Base-by-base conservation (phyloP, 2,329 filamentous ascomycete species). In the Penicillium sp. region DNA sequence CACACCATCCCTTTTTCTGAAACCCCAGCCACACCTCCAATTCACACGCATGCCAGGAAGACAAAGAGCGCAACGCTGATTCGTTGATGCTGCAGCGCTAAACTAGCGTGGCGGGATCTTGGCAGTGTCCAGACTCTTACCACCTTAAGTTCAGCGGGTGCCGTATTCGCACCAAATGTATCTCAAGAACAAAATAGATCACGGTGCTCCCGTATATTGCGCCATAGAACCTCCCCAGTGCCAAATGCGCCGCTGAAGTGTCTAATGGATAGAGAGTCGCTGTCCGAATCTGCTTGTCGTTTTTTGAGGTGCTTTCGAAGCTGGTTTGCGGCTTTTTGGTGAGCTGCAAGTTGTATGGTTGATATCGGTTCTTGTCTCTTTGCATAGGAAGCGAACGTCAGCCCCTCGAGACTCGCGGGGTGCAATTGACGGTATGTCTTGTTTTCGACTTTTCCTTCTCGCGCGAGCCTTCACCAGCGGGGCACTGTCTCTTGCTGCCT, bases 81-180 rank as follows among this genome's bases (percentile, higher is more conserved):
- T 54, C 41, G 35, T 44, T 19, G 30, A 15, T 21, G 7, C 19
- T 11, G 5, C 19, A 21, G 26, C 52, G 23, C 41, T 46, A 55
- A 55, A 45, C 31, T 46, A 45, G 52, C 52, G 38, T 31, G 13
- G 41, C 19, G 52, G 38, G 30, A 3, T 55, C 52, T 55, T 55
- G 52, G 52, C 52, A 45, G 38, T 45, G 52, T 38, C 52, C 52
- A 55, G 52, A 30, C 38, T 21, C 13, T 26, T 7, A 45, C 52
- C 52, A 45, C 35, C 35, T 41, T 41, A 41, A 41, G 5, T 15
- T 41, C 13, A 41, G 35, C 35, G 5, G 35, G 9, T 13, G 35
- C 35, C 35, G 5, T 41, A 15, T 15, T 41, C 35, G 35, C 35
- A 17, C 35, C 35, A 41, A 41, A 41, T 41, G 35, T 15, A 41